Percentiles rank a stretch among this genome's conserved stretches.
phyloP scores from a whole-genome alignment of 2,329 filamentous ascomycete species.

The Endoconidiophora laricicola region DNA sequence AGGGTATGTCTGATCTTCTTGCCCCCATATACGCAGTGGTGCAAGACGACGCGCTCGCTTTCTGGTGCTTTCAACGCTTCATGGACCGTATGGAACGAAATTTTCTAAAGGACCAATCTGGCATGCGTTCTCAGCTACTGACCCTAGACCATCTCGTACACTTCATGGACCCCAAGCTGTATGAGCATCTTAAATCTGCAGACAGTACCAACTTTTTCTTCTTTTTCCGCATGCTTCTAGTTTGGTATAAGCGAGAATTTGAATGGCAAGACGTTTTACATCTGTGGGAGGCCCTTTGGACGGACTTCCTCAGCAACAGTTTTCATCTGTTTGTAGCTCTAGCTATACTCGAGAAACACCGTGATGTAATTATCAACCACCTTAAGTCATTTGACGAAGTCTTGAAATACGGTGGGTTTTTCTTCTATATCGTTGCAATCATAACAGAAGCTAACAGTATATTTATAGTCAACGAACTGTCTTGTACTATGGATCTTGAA shows the following conservation, averaged over 20 bases:
- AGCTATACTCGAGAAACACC: slow-evolving; percentile 86
- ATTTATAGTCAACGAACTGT: slow-evolving; percentile 72
- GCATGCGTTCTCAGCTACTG: slow-evolving; percentile 82
- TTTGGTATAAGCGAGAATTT: slow-evolving; percentile 98
- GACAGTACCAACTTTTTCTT: slow-evolving; percentile 99
- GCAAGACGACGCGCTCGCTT: slow-evolving; percentile 91
- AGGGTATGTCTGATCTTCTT: slow-evolving; percentile 95
- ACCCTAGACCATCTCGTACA: slow-evolving; percentile 90
- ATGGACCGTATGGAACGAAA: slow-evolving; percentile 98
- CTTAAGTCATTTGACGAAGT: slow-evolving; percentile 92
- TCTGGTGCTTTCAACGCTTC: slow-evolving; percentile 90
- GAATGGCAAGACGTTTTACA: slow-evolving; percentile 72
- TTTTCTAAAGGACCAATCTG: slow-evolving; percentile 86
- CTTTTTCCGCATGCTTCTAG: slow-evolving; percentile 96
- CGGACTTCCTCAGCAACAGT: slow-evolving; percentile 71
- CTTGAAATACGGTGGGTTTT: slow-evolving; percentile 68
- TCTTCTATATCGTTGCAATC: neutral
- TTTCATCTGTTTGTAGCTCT: slow-evolving; percentile 92
- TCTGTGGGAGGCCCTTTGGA: slow-evolving; percentile 90
- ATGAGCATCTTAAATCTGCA: slow-evolving; percentile 71
- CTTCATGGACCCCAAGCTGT: slow-evolving; percentile 90
- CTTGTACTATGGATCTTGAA: slow-evolving; percentile 77
- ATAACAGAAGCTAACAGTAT: slow-evolving; percentile 2
- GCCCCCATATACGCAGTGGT: slow-evolving; percentile 93
- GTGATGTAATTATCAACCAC: slow-evolving; percentile 93